Conservation (phyloP, 805 yeast species). For the Kuraishia ogatae region DNA sequence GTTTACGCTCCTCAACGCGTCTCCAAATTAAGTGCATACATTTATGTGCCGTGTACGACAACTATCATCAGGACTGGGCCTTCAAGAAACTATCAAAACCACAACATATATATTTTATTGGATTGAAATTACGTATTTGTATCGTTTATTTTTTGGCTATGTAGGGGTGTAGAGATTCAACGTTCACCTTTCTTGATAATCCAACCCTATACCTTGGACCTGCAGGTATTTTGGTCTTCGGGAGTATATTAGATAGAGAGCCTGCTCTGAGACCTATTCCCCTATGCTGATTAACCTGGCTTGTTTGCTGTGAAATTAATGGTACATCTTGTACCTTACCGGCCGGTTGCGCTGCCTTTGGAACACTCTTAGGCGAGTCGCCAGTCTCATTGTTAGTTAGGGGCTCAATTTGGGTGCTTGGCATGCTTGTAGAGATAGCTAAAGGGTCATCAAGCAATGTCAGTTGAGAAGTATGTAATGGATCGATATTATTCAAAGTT, state of each 20-base stretch:
- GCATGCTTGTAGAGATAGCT: background rate
- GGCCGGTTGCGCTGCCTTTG: background rate
- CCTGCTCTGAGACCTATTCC: background rate
- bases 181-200: background rate
- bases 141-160: background rate
- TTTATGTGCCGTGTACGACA: background rate
- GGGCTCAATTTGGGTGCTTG: background rate
- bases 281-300: background rate
- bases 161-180: background rate
- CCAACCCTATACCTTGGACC: background rate
- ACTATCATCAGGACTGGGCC: too few species aligned
- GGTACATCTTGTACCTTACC: background rate
- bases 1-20: background rate
- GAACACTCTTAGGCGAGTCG: background rate
- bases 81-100: too few species aligned
- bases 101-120: too few species aligned
- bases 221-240: background rate
- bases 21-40: background rate
- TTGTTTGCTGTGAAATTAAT: background rate
- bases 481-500: too few species aligned
- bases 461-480: background rate
- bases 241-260: background rate
- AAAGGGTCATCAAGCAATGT: background rate
- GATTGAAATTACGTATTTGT: background rate
- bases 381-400: background rate